Conservation (phyloP, 148 eudicot species). For the Drosera capensis region DNA sequence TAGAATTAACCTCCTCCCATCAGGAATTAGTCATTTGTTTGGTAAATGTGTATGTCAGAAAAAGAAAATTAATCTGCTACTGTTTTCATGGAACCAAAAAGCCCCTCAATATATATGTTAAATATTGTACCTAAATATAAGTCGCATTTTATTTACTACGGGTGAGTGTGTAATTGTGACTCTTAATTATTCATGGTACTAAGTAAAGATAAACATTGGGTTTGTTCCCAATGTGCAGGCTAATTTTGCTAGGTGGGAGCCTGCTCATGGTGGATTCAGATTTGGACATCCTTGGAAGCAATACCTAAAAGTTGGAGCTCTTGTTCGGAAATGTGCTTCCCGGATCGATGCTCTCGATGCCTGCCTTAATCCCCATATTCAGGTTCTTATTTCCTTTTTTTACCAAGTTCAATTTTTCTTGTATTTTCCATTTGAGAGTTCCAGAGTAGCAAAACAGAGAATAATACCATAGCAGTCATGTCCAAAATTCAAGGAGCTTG, state of each 20-base stretch:
- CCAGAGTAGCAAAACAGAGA: background rate
- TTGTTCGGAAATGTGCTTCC: slow-evolving; percentile 15
- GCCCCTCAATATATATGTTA: no score
- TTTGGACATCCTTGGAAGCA: slow-evolving; percentile 28
- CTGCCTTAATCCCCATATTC: slow-evolving; percentile 9
- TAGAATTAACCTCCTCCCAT: no score
- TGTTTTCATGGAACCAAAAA: no score
- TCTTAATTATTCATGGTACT: background rate
- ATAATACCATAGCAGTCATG: background rate
- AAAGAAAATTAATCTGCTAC: no score
- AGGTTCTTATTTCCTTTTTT: background rate
- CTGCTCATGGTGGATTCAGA: slow-evolving; percentile 17
- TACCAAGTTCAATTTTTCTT: background rate
- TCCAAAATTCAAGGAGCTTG: no score
- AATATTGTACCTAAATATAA: no score
- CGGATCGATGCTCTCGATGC: slow-evolving; percentile 13
- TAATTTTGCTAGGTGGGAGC: slow-evolving; percentile 28
- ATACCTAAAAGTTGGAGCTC: slow-evolving; percentile 17
- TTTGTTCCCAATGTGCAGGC: slow-evolving; percentile 5
- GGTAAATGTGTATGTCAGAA: no score
- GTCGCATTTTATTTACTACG: background rate
- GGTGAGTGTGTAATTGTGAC: background rate
- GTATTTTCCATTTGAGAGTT: background rate
- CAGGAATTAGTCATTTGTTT: no score
- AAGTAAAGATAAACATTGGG: background rate